phyloP scores from a whole-genome alignment of 139 green algal genomes.

The Micractinium sp. region DNA sequence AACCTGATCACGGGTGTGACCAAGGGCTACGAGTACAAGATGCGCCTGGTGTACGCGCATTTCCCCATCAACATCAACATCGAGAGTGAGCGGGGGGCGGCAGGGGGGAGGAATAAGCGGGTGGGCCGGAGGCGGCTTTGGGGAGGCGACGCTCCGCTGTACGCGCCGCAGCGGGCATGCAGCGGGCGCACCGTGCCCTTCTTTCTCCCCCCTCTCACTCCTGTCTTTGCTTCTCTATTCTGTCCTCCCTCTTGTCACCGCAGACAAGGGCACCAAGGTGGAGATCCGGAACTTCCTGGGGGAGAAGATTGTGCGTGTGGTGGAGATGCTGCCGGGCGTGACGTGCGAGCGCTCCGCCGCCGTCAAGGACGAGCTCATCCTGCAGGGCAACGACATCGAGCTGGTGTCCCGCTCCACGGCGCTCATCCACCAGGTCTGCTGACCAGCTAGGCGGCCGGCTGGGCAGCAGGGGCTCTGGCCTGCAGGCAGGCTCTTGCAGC shows the following conservation, averaged over 20 bases:
- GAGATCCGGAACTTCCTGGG: constrained; percentile 99
- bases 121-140: neutral
- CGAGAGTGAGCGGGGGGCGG: constrained; percentile 61
- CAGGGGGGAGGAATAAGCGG: constrained; percentile 4
- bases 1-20: constrained; percentile 82
- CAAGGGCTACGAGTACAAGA: constrained; percentile 98
- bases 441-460: neutral
- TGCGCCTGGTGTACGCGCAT: constrained; percentile 99
- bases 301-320: constrained; percentile 96
- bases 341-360: constrained; percentile 74
- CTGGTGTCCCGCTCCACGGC: constrained; percentile 88
- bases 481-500: neutral
- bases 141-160: neutral
- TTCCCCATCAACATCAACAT: constrained; percentile 99
- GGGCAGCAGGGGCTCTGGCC: neutral
- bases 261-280: constrained; percentile 61
- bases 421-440: constrained; percentile 86
- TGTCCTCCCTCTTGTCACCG: neutral
- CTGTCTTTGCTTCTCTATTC: neutral
- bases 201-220: no score
- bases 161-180: no score
- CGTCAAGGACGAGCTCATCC: constrained; percentile 98
- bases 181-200: no score
- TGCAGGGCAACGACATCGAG: constrained; percentile 96
- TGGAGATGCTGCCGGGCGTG: constrained; percentile 93